Conservation (phyloP, 768 basidiomycete species). For the Dioszegia crocea region DNA sequence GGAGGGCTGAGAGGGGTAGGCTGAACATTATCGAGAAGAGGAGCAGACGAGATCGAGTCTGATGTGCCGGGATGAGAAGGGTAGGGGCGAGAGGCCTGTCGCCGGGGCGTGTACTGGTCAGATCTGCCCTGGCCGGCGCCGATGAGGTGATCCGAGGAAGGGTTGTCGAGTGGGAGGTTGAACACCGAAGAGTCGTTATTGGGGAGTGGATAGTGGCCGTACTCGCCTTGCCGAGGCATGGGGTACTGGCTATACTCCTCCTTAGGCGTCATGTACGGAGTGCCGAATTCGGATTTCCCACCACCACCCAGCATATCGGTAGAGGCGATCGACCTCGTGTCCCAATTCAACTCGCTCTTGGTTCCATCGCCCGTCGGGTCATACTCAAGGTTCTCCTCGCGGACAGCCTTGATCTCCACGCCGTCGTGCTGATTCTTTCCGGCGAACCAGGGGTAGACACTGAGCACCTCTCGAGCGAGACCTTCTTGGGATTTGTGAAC, state of each 20-base stretch:
- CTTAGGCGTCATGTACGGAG: background rate
- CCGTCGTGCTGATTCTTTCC: slow-evolving; percentile 31
- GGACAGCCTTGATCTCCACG: slow-evolving; percentile 47
- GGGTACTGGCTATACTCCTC: slow-evolving; percentile 4
- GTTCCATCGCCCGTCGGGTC: slow-evolving; percentile 45
- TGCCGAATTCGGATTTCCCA: slow-evolving; percentile 22
- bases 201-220: slow-evolving; percentile 28
- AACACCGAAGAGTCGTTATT: slow-evolving; percentile 18
- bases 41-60: slow-evolving; percentile 4
- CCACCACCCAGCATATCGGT: slow-evolving; percentile 42
- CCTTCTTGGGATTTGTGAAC: slow-evolving; percentile 51
- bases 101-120: slow-evolving; percentile 11
- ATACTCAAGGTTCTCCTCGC: slow-evolving; percentile 51
- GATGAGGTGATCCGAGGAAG: slow-evolving; percentile 40
- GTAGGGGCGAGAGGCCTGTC: slow-evolving; percentile 25
- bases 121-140: slow-evolving; percentile 10
- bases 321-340: slow-evolving; percentile 64
- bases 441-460: slow-evolving; percentile 47
- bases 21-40: slow-evolving; percentile 29
- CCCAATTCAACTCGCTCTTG: slow-evolving; percentile 58
- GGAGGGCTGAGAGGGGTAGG: background rate
- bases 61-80: background rate
- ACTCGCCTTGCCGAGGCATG: slow-evolving; percentile 9
- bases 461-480: slow-evolving; percentile 47
- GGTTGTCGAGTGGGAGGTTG: slow-evolving; percentile 30